phyloP scores from a whole-genome alignment of 306 rosid species.

The Cicer judaicum region DNA sequence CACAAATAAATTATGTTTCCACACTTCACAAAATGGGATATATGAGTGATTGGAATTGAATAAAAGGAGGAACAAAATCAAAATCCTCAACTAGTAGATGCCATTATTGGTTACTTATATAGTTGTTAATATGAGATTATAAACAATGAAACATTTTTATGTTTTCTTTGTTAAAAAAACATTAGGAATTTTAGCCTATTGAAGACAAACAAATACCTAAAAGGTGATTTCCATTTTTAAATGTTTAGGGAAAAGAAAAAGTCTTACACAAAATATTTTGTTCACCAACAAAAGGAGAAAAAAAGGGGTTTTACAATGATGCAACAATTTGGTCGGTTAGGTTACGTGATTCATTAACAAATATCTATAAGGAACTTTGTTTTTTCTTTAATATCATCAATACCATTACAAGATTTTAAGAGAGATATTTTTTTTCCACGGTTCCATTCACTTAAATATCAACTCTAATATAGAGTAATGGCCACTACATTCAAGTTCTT shows the following conservation, averaged over 20 bases:
- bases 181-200: neutral
- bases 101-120: slow-evolving; percentile 2
- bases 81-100: slow-evolving; percentile 31
- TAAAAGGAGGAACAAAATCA: slow-evolving; percentile 32
- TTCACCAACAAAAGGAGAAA: slow-evolving; percentile 37
- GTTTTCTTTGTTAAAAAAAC: too few relatives aligned
- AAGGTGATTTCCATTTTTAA: neutral
- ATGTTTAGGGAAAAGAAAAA: neutral
- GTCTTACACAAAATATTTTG: neutral
- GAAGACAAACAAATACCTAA: neutral
- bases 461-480: too few relatives aligned
- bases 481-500: too few relatives aligned
- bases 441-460: too few relatives aligned
- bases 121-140: neutral
- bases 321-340: slow-evolving; percentile 41
- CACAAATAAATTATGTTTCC: slow-evolving; percentile 41
- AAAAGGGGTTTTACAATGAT: slow-evolving; percentile 29
- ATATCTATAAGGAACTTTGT: slow-evolving; percentile 32
- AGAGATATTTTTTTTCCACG: neutral
- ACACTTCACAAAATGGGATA: slow-evolving; percentile 46
- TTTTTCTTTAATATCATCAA: slow-evolving; percentile 21
- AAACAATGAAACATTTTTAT: neutral
- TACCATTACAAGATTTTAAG: slow-evolving; percentile 4
- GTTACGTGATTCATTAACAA: slow-evolving; percentile 43
- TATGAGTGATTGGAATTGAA: slow-evolving; percentile 21